phyloP scores from a whole-genome alignment of 2,329 filamentous ascomycete species.

The Niveomyces coronatus region DNA sequence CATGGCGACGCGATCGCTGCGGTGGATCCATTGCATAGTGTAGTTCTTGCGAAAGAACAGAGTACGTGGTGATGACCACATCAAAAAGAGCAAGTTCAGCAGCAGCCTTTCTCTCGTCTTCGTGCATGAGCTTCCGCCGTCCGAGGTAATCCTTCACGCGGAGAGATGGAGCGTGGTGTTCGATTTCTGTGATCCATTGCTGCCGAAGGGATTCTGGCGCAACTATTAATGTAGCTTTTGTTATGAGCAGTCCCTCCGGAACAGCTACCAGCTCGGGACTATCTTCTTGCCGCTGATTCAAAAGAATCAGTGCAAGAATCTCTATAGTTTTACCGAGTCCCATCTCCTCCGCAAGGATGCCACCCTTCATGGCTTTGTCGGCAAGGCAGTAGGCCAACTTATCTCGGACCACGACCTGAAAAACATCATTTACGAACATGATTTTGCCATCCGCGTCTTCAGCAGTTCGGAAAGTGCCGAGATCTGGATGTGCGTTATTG shows the following conservation, averaged over 20 bases:
- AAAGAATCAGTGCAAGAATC: conserved; percentile 57
- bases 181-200: conserved; percentile 54
- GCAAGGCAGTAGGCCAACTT: conserved; percentile 30
- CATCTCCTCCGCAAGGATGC: conserved; percentile 74
- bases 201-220: conserved; percentile 44
- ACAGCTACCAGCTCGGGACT: conserved; percentile 4
- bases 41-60: conserved; percentile 67
- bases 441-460: conserved; percentile 22
- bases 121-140: conserved; percentile 24
- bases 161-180: conserved; percentile 46
- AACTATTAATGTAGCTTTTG: conserved; percentile 51
- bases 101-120: conserved; percentile 29
- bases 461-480: conserved; percentile 22
- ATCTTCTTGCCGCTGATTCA: conserved; percentile 39
- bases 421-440: conserved; percentile 52
- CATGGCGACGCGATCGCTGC: conserved; percentile 54
- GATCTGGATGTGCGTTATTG: conserved; percentile 9
- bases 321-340: conserved; percentile 74
- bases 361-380: conserved; percentile 39
- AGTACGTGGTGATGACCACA: conserved; percentile 55
- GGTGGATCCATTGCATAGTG: conserved; percentile 65
- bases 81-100: conserved; percentile 40
- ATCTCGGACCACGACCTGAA: conserved; percentile 47
- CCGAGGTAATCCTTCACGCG: conserved; percentile 48
- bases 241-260: conserved; percentile 29